Base-by-base conservation (phyloP, 176 grass and related monocot genomes). In the Tillandsia fasciculata region DNA sequence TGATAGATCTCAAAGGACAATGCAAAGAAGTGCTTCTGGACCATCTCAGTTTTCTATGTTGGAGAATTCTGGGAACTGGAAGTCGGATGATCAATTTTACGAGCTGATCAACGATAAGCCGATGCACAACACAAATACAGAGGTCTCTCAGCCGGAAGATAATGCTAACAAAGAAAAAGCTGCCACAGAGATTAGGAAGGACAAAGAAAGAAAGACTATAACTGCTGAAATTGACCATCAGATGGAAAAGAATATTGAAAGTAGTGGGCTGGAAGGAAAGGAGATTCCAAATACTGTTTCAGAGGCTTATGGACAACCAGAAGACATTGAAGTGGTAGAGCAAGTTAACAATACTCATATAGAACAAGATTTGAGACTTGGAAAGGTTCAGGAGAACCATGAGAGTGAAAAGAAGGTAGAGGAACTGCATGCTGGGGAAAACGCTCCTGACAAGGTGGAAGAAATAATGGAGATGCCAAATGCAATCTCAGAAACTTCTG, bases 21-120 rank as follows among this genome's bases (percentile, higher is more conserved):
- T 51, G 12, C 57, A 77, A 78, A 58, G 22, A 14, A 56, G 48
- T 72, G 26, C 33, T 15, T 69, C 74, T 65, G 76, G 15, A 29
- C 76, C 81, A 52, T 76, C 70, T 71, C 57, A 80, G 14, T 53
- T 12, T 23, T 75, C 18, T 80, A 82, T 83, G 67, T 56, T 83
- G 72, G 79, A 85, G 68, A 71, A 87, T 77, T 80, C 72, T 58
- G 80, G 75, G 14, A 90, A 90, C 33, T 99, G 86, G 86, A 89
- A 76, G 69, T 86, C 82, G 67, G 82, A 74, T 70, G 75, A 72
- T 76, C 87, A 90, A 81, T 99, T 86, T 67, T 84, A 84, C 33
- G 84, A 88, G 81, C 29, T 93, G 82, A 85, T 83, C 69, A 78
- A 61, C 70, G 49, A 57, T 75, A 70, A 85, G 51, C 63, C 53